Evolutionary conservation across 192 early-diverging fungal species (phyloP).

Genomic region (Spizellomyces sp.): DNA sequence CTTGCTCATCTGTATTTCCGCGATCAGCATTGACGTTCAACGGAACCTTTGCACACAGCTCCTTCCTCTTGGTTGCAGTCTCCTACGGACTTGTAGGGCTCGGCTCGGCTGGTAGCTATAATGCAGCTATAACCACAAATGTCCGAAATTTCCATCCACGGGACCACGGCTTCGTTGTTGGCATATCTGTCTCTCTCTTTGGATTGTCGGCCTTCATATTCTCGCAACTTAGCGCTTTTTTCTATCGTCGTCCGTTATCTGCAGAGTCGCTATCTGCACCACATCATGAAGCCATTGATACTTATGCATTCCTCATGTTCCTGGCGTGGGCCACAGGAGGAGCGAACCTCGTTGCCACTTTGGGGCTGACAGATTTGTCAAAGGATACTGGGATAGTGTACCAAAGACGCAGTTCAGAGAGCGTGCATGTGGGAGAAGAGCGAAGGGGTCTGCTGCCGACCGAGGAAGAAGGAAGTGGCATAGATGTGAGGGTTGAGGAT

Average conservation of each 20-base stretch:
- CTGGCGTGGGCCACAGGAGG: conserved; percentile 28
- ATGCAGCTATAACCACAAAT: conserved; percentile 32
- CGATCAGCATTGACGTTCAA: neutral
- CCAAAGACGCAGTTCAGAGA: neutral
- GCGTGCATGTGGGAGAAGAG: no score
- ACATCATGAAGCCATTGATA: conserved; percentile 17
- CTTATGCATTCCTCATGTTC: conserved; percentile 36
- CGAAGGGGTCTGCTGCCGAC: no score
- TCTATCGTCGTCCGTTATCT: neutral
- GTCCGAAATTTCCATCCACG: conserved; percentile 33
- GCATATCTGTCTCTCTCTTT: conserved; percentile 38
- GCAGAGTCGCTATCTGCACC: neutral
- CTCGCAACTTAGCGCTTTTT: conserved; percentile 32
- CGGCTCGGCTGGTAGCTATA: conserved; percentile 29
- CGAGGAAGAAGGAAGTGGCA: neutral
- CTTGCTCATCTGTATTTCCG: neutral
- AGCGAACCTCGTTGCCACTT: conserved; percentile 21
- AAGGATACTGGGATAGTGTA: neutral
- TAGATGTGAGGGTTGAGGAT: no score
- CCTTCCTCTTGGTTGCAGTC: conserved; percentile 19
- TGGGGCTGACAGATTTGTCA: conserved; percentile 17
- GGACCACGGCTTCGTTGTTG: conserved; percentile 45
- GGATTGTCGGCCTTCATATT: conserved; percentile 51
- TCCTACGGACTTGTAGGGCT: conserved; percentile 40
- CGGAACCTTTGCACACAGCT: neutral